Conservation (phyloP, 495 filamentous ascomycete genomes). For the Lophiostoma macrostomum region DNA sequence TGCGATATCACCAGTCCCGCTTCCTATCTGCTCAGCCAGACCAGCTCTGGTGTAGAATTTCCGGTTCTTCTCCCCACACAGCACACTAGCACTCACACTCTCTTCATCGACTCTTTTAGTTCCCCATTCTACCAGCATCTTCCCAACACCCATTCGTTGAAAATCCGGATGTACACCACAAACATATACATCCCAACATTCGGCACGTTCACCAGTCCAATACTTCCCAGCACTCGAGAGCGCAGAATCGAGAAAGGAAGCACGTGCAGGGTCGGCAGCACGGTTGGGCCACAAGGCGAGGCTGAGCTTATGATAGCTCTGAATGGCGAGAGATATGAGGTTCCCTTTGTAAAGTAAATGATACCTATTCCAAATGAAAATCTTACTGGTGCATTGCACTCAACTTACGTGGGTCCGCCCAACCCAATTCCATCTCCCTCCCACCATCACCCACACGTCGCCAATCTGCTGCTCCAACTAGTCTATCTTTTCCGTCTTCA, state of each 20-base stretch:
- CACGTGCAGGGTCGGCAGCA: slow-evolving; percentile 9
- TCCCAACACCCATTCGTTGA: slow-evolving; percentile 19
- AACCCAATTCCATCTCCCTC: background rate
- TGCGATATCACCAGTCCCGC: background rate
- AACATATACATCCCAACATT: slow-evolving; percentile 25
- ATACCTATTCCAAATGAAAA: background rate
- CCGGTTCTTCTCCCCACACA: slow-evolving; percentile 17
- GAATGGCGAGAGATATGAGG: slow-evolving; percentile 13
- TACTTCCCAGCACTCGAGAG: background rate
- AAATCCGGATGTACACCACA: slow-evolving; percentile 25
- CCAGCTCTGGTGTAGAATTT: slow-evolving; percentile 20
- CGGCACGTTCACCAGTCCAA: slow-evolving; percentile 25
- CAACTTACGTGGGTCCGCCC: slow-evolving; percentile 13
- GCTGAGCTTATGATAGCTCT: background rate
- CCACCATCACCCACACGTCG: slow-evolving; percentile 20
- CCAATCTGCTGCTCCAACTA: slow-evolving; percentile 28
- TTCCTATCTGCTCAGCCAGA: slow-evolving; percentile 1
- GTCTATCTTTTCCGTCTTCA: slow-evolving; percentile 11
- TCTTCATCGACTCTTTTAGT: slow-evolving; percentile 13
- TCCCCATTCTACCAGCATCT: slow-evolving; percentile 18
- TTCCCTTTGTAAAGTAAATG: slow-evolving; percentile 12
- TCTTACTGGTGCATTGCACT: background rate
- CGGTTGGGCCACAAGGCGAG: slow-evolving; percentile 17
- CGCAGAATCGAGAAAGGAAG: slow-evolving; percentile 9
- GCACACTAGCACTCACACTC: slow-evolving; percentile 20